Evolutionary conservation across 257 asterid genomes (phyloP).

Genomic region (Solanum neorickii): DNA sequence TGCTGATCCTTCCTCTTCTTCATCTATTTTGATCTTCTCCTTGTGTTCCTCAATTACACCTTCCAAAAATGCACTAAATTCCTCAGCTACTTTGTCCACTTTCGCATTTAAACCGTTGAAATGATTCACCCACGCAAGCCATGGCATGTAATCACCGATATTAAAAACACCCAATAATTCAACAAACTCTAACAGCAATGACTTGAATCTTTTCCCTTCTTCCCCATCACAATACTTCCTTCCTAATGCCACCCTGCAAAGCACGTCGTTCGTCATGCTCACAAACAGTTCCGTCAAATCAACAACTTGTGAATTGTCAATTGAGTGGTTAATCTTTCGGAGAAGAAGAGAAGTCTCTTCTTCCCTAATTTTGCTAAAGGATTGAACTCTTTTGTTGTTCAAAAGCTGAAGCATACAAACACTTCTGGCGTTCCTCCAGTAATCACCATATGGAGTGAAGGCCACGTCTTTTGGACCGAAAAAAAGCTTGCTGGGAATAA

Average conservation of each 20-base stretch:
- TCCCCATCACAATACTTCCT: not conserved
- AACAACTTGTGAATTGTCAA: not conserved
- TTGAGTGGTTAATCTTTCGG: not conserved
- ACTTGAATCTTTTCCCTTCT: not conserved
- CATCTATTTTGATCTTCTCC: not conserved
- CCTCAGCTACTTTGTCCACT: conserved; percentile 1
- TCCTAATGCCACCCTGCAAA: conserved; percentile 5
- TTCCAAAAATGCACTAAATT: conserved; percentile 17
- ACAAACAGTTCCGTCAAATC: not conserved
- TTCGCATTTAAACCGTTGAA: conserved; percentile 18
- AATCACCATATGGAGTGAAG: conserved; percentile 6
- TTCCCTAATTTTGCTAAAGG: not conserved
- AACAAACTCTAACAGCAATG: not conserved
- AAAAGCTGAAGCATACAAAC: conserved; percentile 8
- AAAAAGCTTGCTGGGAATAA: not conserved
- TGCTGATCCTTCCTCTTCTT: not conserved
- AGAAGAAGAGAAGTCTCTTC: conserved; percentile 2
- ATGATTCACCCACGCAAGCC: conserved; percentile 18
- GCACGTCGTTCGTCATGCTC: not conserved
- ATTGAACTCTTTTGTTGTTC: conserved; percentile 7
- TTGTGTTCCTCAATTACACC: conserved; percentile 9
- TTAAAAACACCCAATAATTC: not conserved
- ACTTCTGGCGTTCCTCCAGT: conserved; percentile 26
- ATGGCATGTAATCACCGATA: conserved; percentile 14
- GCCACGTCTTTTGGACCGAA: not conserved